Evolutionary conservation across 352 stramenopile genomes (phyloP), one percentile per base, ranked within the genome.

Genomic region (Aphanomyces euteiches): DNA sequence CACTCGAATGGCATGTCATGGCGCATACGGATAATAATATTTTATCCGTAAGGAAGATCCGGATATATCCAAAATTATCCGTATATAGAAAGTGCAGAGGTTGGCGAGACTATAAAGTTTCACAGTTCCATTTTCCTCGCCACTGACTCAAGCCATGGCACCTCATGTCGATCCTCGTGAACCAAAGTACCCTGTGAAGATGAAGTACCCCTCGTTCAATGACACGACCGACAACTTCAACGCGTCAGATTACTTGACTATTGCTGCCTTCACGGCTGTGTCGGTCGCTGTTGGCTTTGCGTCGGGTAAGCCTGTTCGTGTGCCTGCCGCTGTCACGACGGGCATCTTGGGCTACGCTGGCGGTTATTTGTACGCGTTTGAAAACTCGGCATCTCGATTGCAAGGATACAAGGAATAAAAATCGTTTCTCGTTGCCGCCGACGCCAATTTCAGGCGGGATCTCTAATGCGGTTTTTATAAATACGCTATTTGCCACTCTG

Each of bases 371-470:
- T 90, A 78, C 79, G 83, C 86, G 37, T 94, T 85, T 75, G 84
- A 94, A 79, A 92, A 83, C 78, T 92, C 84, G 68, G 86, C 78
- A 37, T 88, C 90, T 73, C 82, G 84, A 73, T 82, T 94, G 53
- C 82, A 92, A 75, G 85, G 87, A 48, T 91, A 81, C 78, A 77
- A 83, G 63, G 40, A 70, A 54, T 70, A 70, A 37, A 43, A n/a
- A 8, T 28, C 28, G 28, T 28, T 2, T 28, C 28, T 28, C 28
- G 28, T 28, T 28, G 28, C 28, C 28, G 28, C 28, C 28, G 28
- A 28, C 28, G 28, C 2, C 28, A 28, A 28, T 2, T 28, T 2
- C 28, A 28, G 17, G 43, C 10, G 10, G 43, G 17, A n/a, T 50
- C 43, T 50, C 17, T 50, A 50, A 50, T n/a, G 10, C 43, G 43